Percentiles rank a stretch among this genome's conserved stretches.
These are phyloP conservation scores for Aureobasidium subglaciale DNA, from an alignment of 2,329 filamentous ascomycete species.

Conservation along the genomic window DNA sequence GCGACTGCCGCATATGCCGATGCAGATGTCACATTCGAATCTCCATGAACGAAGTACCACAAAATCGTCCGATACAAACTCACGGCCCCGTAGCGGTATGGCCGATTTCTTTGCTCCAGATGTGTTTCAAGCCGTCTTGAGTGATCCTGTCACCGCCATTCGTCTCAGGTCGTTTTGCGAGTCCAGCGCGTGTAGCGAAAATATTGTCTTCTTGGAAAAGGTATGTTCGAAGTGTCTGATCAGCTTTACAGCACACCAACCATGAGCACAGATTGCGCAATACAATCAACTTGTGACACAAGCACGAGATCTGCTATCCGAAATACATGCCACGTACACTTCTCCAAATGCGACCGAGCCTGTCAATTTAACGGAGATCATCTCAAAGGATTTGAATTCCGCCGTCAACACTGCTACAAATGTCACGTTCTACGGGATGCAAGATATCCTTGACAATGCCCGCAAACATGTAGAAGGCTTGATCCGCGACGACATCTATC, in stretches of 20 bases:
- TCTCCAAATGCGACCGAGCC: constrained; percentile 30
- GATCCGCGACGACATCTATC: constrained; percentile 42
- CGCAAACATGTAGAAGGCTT: constrained; percentile 40
- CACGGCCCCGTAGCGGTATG: background rate
- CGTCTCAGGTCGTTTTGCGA: constrained; percentile 47
- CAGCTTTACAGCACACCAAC: background rate
- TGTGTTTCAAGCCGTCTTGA: constrained; percentile 45
- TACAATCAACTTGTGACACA: constrained; percentile 42
- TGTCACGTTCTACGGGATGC: constrained; percentile 41
- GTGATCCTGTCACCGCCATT: constrained; percentile 41
- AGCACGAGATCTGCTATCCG: constrained; percentile 39
- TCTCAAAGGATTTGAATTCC: constrained; percentile 37
- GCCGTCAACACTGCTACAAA: constrained; percentile 43
- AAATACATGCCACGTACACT: constrained; percentile 40
- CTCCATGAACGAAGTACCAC: background rate
- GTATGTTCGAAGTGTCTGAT: constrained; percentile 26
- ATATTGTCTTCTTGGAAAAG: constrained; percentile 47
- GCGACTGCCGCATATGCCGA: background rate
- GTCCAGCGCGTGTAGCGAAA: constrained; percentile 39
- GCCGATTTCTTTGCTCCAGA: constrained; percentile 43
- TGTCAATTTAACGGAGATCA: constrained; percentile 35
- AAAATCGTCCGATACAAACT: background rate
- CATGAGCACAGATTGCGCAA: constrained; percentile 32
- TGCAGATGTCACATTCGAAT: background rate
- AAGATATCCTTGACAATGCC: constrained; percentile 39